A percentile compares a stretch with the other conserved stretches of the same genome.
These are phyloP conservation scores for Trypanosoma vivax DNA, from an alignment of 208 protist species.

Conservation along the genomic window DNA sequence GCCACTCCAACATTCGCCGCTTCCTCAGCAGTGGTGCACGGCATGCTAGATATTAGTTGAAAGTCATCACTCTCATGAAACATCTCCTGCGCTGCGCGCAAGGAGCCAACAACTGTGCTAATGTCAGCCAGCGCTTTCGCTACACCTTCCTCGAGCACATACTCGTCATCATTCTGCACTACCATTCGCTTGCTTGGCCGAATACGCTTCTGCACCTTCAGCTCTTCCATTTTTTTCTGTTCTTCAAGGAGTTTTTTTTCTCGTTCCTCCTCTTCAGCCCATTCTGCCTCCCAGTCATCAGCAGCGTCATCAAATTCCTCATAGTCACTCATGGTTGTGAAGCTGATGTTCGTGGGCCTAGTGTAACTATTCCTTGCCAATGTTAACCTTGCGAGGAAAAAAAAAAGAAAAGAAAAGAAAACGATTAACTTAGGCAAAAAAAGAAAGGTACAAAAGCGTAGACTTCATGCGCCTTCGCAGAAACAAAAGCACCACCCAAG, in stretches of 20 bases:
- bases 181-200: conserved; percentile 45
- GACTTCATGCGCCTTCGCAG: too few relatives aligned
- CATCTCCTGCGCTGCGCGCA: conserved; percentile 23
- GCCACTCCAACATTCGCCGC: conserved; percentile 33
- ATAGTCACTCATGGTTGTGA: conserved; percentile 17
- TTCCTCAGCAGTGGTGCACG: conserved; percentile 26
- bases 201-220: conserved; percentile 54
- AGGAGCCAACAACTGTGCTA: conserved; percentile 49
- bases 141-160: conserved; percentile 37
- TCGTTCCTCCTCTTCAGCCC: conserved; percentile 47
- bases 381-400: background rate
- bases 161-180: conserved; percentile 38
- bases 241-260: conserved; percentile 25
- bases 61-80: conserved; percentile 19
- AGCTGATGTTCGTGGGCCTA: background rate
- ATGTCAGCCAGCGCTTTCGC: conserved; percentile 42
- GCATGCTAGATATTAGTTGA: conserved; percentile 38
- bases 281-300: conserved; percentile 84
- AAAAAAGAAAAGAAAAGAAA: background rate
- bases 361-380: background rate
- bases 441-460: too few relatives aligned
- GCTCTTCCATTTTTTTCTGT: conserved; percentile 39
- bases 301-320: conserved; percentile 72
- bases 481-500: too few relatives aligned
- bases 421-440: too few relatives aligned